These are phyloP conservation scores for Myxozyma geophila DNA, from an alignment of 805 yeast genomes.

Conservation along the genomic window DNA sequence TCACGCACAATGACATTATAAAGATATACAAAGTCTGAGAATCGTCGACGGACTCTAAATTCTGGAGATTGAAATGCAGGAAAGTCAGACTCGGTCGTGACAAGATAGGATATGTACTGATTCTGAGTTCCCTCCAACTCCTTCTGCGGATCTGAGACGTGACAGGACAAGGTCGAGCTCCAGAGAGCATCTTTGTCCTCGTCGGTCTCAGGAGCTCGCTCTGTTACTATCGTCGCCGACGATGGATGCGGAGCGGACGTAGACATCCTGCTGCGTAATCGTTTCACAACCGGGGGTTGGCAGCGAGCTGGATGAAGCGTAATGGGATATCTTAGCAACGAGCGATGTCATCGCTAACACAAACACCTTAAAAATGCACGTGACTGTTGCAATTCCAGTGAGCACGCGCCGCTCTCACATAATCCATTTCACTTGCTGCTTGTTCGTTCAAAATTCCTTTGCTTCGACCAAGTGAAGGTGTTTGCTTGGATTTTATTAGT, in stretches of 20 bases:
- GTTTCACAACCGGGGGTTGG: background rate
- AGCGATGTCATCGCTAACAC: background rate
- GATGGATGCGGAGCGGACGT: conserved; percentile 26
- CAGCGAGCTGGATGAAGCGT: background rate
- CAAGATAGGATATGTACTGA: conserved; percentile 73
- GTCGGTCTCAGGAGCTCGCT: conserved; percentile 37
- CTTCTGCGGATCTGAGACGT: conserved; percentile 58
- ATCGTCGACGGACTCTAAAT: conserved; percentile 73
- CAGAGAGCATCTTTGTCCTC: conserved; percentile 32
- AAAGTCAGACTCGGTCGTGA: conserved; percentile 65
- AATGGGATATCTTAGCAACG: background rate
- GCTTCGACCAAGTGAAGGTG: background rate
- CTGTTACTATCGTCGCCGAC: conserved; percentile 31
- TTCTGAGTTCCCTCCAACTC: conserved; percentile 72
- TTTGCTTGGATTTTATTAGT: background rate
- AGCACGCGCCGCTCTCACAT: too few relatives aligned
- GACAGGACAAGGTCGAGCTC: conserved; percentile 31
- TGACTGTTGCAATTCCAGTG: background rate
- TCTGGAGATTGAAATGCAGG: conserved; percentile 56
- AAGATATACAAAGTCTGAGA: conserved; percentile 81
- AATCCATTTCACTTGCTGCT: background rate
- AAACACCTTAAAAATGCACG: background rate
- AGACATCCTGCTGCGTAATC: background rate
- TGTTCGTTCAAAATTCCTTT: background rate
- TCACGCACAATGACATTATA: conserved; percentile 76